These are phyloP conservation scores for Colletotrichum echinochloae DNA, from an alignment of 2,329 filamentous ascomycete species.

Conservation along the genomic window DNA sequence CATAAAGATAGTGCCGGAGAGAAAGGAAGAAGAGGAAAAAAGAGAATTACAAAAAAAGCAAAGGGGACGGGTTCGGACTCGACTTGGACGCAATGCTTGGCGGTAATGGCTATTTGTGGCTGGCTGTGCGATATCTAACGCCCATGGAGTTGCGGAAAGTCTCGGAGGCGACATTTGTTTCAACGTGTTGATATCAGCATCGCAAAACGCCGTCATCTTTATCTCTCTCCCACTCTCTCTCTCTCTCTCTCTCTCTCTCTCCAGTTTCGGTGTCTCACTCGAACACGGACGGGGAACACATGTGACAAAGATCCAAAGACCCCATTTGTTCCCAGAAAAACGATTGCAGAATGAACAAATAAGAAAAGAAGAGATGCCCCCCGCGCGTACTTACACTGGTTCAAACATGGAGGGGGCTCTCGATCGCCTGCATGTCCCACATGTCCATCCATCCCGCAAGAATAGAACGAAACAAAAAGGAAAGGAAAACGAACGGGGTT, in stretches of 20 bases:
- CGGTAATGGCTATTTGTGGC: background rate
- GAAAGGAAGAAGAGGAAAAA: too few species aligned
- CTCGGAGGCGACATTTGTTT: background rate
- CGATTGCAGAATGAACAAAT: background rate
- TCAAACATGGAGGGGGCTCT: background rate
- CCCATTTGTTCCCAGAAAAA: too few species aligned
- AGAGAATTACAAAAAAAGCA: too few species aligned
- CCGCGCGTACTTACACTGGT: background rate
- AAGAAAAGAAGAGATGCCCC: background rate
- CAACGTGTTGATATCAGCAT: background rate
- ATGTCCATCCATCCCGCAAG: background rate
- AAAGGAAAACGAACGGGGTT: background rate
- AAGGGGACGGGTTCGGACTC: background rate
- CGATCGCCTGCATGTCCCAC: too few species aligned
- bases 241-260: background rate
- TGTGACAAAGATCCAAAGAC: background rate
- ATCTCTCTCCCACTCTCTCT: too few species aligned
- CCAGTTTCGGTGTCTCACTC: background rate
- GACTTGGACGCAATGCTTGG: background rate
- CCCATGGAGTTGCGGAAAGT: background rate
- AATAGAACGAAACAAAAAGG: background rate
- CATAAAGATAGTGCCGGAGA: too few species aligned
- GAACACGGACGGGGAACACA: too few species aligned
- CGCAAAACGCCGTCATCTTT: background rate
- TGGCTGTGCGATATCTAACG: background rate